These are phyloP conservation scores for Debaryomyces tyrocola DNA, from an alignment of 805 yeast species.

Conservation along the genomic window DNA sequence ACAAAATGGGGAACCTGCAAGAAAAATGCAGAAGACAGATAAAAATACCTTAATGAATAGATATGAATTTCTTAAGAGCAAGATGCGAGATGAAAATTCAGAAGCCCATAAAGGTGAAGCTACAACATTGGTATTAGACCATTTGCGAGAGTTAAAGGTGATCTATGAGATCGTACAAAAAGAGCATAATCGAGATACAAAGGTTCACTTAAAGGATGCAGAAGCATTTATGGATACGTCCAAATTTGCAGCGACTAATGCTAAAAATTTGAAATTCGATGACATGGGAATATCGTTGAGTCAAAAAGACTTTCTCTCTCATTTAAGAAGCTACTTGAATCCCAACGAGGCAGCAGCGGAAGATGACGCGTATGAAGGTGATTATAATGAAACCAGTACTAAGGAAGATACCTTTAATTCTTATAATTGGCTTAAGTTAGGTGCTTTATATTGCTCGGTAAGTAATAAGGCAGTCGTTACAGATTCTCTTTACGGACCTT, in stretches of 20 bases:
- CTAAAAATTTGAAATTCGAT: constrained; percentile 60
- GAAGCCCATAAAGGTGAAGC: constrained; percentile 62
- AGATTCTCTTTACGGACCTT: constrained; percentile 72
- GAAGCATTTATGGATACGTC: constrained; percentile 61
- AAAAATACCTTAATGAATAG: constrained; percentile 15
- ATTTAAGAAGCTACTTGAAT: constrained; percentile 33
- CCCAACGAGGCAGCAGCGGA: constrained; percentile 16
- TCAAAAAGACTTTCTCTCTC: constrained; percentile 45
- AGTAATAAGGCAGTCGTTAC: constrained; percentile 49
- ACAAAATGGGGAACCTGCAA: constrained; percentile 7
- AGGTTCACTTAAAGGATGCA: constrained; percentile 52
- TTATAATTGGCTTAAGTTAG: constrained; percentile 61
- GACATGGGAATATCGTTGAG: constrained; percentile 51
- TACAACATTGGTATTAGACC: constrained; percentile 43
- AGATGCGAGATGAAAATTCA: constrained; percentile 39
- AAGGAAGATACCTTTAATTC: constrained; percentile 37
- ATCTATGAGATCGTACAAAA: constrained; percentile 45
- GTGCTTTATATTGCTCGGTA: constrained; percentile 47
- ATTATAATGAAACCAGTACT: constrained; percentile 8
- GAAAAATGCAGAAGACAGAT: constrained; percentile 21
- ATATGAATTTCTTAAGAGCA: constrained; percentile 29
- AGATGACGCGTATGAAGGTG: constrained; percentile 15
- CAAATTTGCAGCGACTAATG: constrained; percentile 62
- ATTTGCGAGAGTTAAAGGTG: constrained; percentile 46
- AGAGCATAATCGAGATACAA: constrained; percentile 32